Conservation (phyloP, 371 early-diverging fungal genomes). For the Vairimorpha necatrix region DNA sequence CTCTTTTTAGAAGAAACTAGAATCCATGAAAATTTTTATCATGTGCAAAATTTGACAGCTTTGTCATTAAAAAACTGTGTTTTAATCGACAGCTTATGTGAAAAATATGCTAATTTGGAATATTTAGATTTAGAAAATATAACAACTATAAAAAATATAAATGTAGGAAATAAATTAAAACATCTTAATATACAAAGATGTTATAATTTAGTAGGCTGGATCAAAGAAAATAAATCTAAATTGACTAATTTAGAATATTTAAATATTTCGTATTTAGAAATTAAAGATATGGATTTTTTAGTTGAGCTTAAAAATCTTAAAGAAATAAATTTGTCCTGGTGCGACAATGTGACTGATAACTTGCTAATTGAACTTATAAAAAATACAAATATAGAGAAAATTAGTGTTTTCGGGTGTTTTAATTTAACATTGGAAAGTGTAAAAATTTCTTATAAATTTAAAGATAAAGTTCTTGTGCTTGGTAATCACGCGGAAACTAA, state of each 20-base stretch:
- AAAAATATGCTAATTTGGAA: slow-evolving; percentile 18
- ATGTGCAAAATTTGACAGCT: not conserved
- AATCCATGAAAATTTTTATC: slow-evolving; percentile 30
- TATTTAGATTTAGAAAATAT: slow-evolving; percentile 40
- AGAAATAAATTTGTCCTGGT: slow-evolving; percentile 36
- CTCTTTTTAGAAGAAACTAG: slow-evolving; percentile 33
- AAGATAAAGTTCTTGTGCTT: slow-evolving; percentile 19
- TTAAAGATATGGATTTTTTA: not conserved
- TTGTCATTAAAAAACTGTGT: slow-evolving; percentile 2
- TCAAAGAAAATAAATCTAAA: not conserved
- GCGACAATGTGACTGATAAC: slow-evolving; percentile 17
- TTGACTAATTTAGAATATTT: slow-evolving; percentile 13
- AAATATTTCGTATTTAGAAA: slow-evolving; percentile 35
- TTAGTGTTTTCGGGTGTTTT: slow-evolving; percentile 51
- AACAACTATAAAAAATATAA: not conserved
- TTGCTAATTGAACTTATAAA: slow-evolving; percentile 14
- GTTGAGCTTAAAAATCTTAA: not conserved
- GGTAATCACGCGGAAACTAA: slow-evolving; percentile 48
- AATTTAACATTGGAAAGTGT: slow-evolving; percentile 10
- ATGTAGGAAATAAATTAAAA: slow-evolving; percentile 1
- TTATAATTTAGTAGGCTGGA: not conserved
- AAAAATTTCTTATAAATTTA: slow-evolving; percentile 19
- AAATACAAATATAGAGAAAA: slow-evolving; percentile 18
- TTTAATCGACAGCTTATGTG: not conserved
- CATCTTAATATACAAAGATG: slow-evolving; percentile 9